These are phyloP conservation scores for Orychophragmus violaceus DNA, from an alignment of 345 rosid species.

Conservation along the genomic window DNA sequence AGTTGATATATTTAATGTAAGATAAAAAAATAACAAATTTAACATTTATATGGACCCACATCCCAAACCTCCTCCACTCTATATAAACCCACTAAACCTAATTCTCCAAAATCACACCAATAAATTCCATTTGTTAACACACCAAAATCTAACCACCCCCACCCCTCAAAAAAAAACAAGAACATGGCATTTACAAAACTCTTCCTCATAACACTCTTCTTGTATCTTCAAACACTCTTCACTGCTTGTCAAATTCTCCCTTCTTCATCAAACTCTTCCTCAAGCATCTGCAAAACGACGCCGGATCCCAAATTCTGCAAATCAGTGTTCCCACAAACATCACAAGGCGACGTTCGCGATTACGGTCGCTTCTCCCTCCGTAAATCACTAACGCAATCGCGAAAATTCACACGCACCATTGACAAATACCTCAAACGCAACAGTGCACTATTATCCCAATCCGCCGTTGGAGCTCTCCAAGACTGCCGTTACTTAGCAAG, in stretches of 20 bases:
- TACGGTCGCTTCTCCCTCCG: slow-evolving; percentile 55
- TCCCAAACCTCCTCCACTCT: slow-evolving; percentile 17
- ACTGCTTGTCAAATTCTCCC: slow-evolving; percentile 27
- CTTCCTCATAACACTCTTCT: slow-evolving; percentile 18
- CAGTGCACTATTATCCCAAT: slow-evolving; percentile 29
- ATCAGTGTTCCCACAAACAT: slow-evolving; percentile 47
- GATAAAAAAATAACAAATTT: too few species aligned
- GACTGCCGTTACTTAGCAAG: slow-evolving; percentile 59
- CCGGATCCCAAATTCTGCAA: slow-evolving; percentile 64
- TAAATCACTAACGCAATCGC: slow-evolving; percentile 57
- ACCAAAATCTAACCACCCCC: not conserved
- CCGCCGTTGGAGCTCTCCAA: slow-evolving; percentile 60
- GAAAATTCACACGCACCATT: slow-evolving; percentile 41
- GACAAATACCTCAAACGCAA: slow-evolving; percentile 46
- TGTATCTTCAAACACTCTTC: slow-evolving; percentile 28
- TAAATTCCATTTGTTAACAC: not conserved
- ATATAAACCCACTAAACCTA: slow-evolving; percentile 22
- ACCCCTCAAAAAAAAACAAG: not conserved
- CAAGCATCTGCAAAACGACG: slow-evolving; percentile 45
- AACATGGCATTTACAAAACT: slow-evolving; percentile 13
- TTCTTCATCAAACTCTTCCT: slow-evolving; percentile 25
- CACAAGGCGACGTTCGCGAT: slow-evolving; percentile 41
- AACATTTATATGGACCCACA: not conserved
- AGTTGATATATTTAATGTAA: too few species aligned
- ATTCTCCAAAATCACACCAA: slow-evolving; percentile 8